phyloP scores from a whole-genome alignment of 345 rosid species.

The Isatis tinctoria region DNA sequence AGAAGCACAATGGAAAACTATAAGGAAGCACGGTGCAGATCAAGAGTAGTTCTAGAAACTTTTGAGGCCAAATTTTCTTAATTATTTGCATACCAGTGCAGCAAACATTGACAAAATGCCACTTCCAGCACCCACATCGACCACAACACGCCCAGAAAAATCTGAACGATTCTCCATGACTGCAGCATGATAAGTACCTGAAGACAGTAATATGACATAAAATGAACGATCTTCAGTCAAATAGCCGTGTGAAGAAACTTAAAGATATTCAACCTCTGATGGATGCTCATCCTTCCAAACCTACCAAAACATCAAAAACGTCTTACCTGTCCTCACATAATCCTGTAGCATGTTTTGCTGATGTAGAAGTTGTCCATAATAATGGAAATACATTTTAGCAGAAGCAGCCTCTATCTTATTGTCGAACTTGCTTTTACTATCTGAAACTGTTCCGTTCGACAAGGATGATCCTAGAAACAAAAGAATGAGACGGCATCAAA shows the following conservation, averaged over 20 bases:
- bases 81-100: slow-evolving; percentile 61
- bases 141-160: slow-evolving; percentile 77
- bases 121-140: slow-evolving; percentile 98
- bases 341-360: slow-evolving; percentile 98
- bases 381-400: slow-evolving; percentile 96
- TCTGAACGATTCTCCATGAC: slow-evolving; percentile 88
- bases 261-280: background rate
- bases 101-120: slow-evolving; percentile 95
- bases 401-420: slow-evolving; percentile 81
- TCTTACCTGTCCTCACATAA: slow-evolving; percentile 92
- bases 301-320: background rate
- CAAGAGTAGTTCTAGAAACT: background rate
- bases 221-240: background rate
- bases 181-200: slow-evolving; percentile 96
- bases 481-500: background rate
- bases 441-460: slow-evolving; percentile 48
- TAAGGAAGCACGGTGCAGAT: background rate
- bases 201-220: slow-evolving; percentile 11
- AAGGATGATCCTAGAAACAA: slow-evolving; percentile 40
- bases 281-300: background rate
- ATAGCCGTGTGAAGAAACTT: background rate
- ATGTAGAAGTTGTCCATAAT: slow-evolving; percentile 87
- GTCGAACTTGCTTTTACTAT: slow-evolving; percentile 70
- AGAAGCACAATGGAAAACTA: background rate
- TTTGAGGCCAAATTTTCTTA: background rate